These are phyloP conservation scores for Penicillium capsulatum DNA, from an alignment of 2,329 filamentous ascomycete species.

Conservation along the genomic window DNA sequence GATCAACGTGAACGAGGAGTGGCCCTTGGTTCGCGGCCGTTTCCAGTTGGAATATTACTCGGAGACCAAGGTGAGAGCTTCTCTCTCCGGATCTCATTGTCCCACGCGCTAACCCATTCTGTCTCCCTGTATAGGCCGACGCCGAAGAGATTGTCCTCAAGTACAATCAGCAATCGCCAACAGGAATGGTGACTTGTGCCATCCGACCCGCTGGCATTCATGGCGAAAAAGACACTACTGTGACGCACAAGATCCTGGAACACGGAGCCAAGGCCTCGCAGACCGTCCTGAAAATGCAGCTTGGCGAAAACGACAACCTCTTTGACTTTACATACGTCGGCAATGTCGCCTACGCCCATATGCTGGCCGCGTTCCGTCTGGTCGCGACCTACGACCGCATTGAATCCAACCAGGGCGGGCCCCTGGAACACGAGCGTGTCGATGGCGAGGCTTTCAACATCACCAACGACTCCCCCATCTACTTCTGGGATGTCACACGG, in stretches of 20 bases:
- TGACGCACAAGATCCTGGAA: constrained; percentile 68
- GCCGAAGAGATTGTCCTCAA: constrained; percentile 77
- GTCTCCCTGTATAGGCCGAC: constrained; percentile 54
- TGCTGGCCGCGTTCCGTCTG: constrained; percentile 72
- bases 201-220: constrained; percentile 87
- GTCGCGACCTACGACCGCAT: constrained; percentile 52
- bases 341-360: constrained; percentile 72
- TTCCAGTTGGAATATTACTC: constrained; percentile 79
- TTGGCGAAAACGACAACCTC: constrained; percentile 69
- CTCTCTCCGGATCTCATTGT: too few relatives aligned
- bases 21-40: constrained; percentile 68
- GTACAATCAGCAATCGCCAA: constrained; percentile 60
- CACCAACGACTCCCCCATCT: constrained; percentile 81
- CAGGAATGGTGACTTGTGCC: constrained; percentile 67
- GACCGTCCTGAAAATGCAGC: constrained; percentile 69
- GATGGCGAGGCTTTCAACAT: constrained; percentile 88
- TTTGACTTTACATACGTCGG: constrained; percentile 68
- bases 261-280: constrained; percentile 56
- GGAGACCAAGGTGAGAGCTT: constrained; percentile 78
- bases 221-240: constrained; percentile 78
- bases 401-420: constrained; percentile 51
- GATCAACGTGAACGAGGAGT: constrained; percentile 78
- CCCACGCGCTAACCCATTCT: not conserved
- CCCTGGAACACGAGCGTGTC: constrained; percentile 67
- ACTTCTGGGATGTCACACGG: constrained; percentile 85